A percentile compares a stretch with the other conserved stretches of the same genome.
These are phyloP conservation scores for Yamadazyma atmosphaerica DNA, from an alignment of 1,139 yeast species.

Conservation along the genomic window DNA sequence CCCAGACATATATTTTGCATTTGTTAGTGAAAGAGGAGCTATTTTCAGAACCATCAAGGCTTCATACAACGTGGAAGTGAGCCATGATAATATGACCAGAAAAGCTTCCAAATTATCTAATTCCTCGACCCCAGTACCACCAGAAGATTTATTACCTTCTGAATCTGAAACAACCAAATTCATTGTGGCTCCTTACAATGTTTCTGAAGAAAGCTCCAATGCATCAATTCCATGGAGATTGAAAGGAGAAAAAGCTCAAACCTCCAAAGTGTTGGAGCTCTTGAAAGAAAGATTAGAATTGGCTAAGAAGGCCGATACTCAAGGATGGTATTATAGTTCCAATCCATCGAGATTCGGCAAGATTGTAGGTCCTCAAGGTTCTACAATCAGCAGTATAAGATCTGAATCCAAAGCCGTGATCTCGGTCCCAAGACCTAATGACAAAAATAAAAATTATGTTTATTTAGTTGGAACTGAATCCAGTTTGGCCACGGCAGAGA, in stretches of 20 bases:
- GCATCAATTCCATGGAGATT: constrained; percentile 70
- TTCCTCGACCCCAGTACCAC: constrained; percentile 45
- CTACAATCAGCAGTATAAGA: constrained; percentile 64
- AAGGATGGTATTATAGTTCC: constrained; percentile 41
- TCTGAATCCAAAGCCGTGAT: constrained; percentile 57
- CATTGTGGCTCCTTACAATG: constrained; percentile 32
- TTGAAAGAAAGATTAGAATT: constrained; percentile 32
- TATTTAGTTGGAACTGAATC: constrained; percentile 36
- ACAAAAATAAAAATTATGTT: constrained; percentile 34
- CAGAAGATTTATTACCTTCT: constrained; percentile 50
- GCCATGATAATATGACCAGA: constrained; percentile 55
- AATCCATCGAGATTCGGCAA: constrained; percentile 46
- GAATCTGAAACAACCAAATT: constrained; percentile 43
- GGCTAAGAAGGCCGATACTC: constrained; percentile 32
- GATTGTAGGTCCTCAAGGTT: constrained; percentile 78
- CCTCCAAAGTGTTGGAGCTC: constrained; percentile 39
- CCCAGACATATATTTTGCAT: constrained; percentile 59
- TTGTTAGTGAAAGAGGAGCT: constrained; percentile 69
- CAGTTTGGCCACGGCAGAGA: constrained; percentile 28
- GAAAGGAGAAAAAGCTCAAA: constrained; percentile 45
- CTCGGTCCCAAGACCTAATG: constrained; percentile 61
- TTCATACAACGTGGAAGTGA: constrained; percentile 60
- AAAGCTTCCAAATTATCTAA: constrained; percentile 54
- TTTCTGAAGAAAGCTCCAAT: constrained; percentile 24
- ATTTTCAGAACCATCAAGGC: constrained; percentile 57